A percentile compares a stretch with the other conserved stretches of the same genome.
phyloP scores from a whole-genome alignment of 441 rosid genomes.

The Corymbia citriodora region DNA sequence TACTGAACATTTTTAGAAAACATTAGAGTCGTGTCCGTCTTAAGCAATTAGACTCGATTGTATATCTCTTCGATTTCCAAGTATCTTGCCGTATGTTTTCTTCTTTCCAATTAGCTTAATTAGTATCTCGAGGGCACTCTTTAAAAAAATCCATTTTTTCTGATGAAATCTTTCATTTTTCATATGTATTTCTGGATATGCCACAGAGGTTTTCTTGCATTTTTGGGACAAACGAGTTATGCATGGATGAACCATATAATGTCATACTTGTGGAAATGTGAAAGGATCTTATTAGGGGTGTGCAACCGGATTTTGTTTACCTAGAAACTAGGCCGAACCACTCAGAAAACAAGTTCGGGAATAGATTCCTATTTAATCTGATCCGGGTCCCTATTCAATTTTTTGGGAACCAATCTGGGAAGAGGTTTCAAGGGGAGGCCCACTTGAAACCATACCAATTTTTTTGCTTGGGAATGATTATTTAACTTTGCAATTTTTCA shows the following conservation, averaged over 20 bases:
- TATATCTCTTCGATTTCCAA: not conserved
- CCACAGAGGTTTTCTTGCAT: rapidly evolving
- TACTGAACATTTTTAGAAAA: not conserved
- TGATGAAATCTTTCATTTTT: not conserved
- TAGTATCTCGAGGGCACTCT: rapidly evolving
- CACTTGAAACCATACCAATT: no score
- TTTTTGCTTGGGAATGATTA: no score
- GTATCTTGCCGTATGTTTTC: not conserved
- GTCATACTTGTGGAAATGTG: rapidly evolving
- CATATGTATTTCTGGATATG: not conserved
- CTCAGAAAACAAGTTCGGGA: no score
- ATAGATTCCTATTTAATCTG: no score
- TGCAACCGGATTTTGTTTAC: no score
- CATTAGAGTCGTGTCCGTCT: not conserved
- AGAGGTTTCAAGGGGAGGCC: no score
- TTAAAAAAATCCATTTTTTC: not conserved
- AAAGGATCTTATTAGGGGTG: not conserved
- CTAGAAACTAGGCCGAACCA: no score
- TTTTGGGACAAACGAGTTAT: not conserved
- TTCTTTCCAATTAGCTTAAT: rapidly evolving
- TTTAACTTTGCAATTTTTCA: no score
- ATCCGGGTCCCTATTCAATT: no score
- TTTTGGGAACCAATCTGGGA: no score
- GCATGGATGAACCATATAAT: not conserved
- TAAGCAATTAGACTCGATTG: not conserved